Conservation (phyloP, 73 alveolate genomes). For the Paramecium sonneborni region DNA sequence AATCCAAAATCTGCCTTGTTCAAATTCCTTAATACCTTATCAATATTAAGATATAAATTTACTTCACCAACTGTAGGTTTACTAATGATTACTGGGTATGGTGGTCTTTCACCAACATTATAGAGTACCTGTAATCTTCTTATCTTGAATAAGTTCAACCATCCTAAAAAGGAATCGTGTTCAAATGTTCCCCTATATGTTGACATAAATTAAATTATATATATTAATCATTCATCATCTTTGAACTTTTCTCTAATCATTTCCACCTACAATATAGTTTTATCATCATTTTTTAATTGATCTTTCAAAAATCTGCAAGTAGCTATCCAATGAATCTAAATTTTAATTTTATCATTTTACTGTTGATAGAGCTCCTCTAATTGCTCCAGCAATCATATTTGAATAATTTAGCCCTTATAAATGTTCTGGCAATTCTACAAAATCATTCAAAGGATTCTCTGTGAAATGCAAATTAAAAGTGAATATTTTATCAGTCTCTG, state of each 20-base stretch:
- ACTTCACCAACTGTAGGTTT: slow-evolving; percentile 71
- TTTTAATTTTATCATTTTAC: not conserved
- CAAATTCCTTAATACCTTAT: slow-evolving; percentile 62
- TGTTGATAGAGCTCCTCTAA: slow-evolving; percentile 63
- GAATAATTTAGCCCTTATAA: slow-evolving; percentile 57
- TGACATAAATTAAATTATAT: slow-evolving; percentile 29
- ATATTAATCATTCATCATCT: slow-evolving; percentile 66
- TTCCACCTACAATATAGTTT: slow-evolving; percentile 50
- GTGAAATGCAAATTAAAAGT: slow-evolving; percentile 43
- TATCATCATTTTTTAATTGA: slow-evolving; percentile 61
- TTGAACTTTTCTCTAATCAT: slow-evolving; percentile 61
- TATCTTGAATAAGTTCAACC: slow-evolving; percentile 10
- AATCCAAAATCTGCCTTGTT: slow-evolving; percentile 68
- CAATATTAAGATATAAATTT: not conserved
- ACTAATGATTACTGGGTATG: slow-evolving; percentile 76
- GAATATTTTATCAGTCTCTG: slow-evolving; percentile 55
- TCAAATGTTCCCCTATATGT: slow-evolving; percentile 2
- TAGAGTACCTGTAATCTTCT: not conserved
- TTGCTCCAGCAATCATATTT: slow-evolving; percentile 64
- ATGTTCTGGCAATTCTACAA: slow-evolving; percentile 69
- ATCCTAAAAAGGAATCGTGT: slow-evolving; percentile 46
- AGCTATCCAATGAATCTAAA: slow-evolving; percentile 58
- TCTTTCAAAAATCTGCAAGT: slow-evolving; percentile 35
- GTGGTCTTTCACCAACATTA: slow-evolving; percentile 77
- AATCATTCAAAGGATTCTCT: slow-evolving; percentile 65